phyloP scores from a whole-genome alignment of 257 asterid genomes.

The Catharanthus roseus region DNA sequence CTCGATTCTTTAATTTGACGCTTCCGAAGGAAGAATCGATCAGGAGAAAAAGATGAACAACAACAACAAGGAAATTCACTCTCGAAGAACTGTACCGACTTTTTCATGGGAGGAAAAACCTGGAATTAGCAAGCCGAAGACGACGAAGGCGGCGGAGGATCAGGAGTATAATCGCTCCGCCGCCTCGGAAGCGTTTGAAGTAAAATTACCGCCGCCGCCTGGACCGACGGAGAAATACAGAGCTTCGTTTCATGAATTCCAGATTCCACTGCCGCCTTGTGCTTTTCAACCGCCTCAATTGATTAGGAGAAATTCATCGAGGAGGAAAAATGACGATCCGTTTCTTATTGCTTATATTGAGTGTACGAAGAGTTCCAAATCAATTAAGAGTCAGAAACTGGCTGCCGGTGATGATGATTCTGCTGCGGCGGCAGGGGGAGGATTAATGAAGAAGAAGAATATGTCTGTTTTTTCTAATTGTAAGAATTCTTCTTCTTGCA shows the following conservation, averaged over 20 bases:
- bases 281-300: slow-evolving; percentile 30
- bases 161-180: not conserved
- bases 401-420: not conserved
- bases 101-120: slow-evolving; percentile 74
- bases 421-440: slow-evolving; percentile 28
- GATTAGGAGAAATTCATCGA: slow-evolving; percentile 27
- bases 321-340: slow-evolving; percentile 58
- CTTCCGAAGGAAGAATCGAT: too few species aligned
- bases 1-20: not conserved
- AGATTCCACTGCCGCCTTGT: slow-evolving; percentile 46
- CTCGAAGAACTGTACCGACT: slow-evolving; percentile 55
- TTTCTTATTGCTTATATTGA: slow-evolving; percentile 57
- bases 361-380: slow-evolving; percentile 52
- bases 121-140: slow-evolving; percentile 42
- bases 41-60: slow-evolving; percentile 27
- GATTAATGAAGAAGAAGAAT: slow-evolving; percentile 29
- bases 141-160: slow-evolving; percentile 1
- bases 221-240: slow-evolving; percentile 27
- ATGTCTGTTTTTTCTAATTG: slow-evolving; percentile 52
- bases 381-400: slow-evolving; percentile 22
- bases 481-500: slow-evolving; percentile 33
- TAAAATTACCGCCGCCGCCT: slow-evolving; percentile 53
- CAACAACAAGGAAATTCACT: slow-evolving; percentile 41
- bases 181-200: not conserved
- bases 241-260: slow-evolving; percentile 24